phyloP scores from a whole-genome alignment of 495 filamentous ascomycete species.

The Podospora pseudocomata region DNA sequence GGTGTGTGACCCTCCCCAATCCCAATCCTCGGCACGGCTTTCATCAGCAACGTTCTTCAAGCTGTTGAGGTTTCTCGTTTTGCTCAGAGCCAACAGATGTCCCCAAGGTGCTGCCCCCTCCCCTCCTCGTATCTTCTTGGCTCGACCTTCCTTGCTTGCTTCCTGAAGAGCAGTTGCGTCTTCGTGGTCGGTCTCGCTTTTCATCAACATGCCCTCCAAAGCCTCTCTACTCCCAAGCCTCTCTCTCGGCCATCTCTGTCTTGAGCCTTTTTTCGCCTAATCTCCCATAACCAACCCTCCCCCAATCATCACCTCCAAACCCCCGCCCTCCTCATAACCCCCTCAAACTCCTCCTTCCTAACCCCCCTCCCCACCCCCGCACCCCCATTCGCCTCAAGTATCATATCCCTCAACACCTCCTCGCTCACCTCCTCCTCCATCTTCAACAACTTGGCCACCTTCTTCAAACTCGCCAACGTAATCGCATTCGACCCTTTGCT shows the following conservation, averaged over 20 bases:
- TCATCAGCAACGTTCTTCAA: neutral
- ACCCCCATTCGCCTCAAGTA: slow-evolving; percentile 85
- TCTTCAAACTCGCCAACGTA: slow-evolving; percentile 67
- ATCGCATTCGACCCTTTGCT: slow-evolving; percentile 48
- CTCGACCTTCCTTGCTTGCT: neutral
- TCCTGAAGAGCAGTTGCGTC: neutral
- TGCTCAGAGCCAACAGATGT: too few species aligned
- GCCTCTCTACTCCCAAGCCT: too few species aligned
- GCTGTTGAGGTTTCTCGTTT: too few species aligned
- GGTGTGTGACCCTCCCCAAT: neutral
- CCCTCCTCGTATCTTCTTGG: neutral
- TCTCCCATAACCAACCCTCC: neutral
- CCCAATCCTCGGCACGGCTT: neutral
- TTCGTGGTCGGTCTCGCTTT: neutral
- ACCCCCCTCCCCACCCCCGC: slow-evolving; percentile 69
- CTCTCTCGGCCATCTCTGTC: too few species aligned
- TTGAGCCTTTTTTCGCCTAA: neutral
- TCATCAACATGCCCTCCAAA: too few species aligned
- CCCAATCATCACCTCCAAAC: slow-evolving; percentile 56
- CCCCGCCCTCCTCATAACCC: slow-evolving; percentile 79
- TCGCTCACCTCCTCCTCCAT: slow-evolving; percentile 82
- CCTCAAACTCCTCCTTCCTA: slow-evolving; percentile 73
- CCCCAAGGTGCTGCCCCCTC: neutral
- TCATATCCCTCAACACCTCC: slow-evolving; percentile 82
- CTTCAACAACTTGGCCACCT: slow-evolving; percentile 76